phyloP scores from a whole-genome alignment of 805 yeast species.

The Wickerhamiella kazuoi region DNA sequence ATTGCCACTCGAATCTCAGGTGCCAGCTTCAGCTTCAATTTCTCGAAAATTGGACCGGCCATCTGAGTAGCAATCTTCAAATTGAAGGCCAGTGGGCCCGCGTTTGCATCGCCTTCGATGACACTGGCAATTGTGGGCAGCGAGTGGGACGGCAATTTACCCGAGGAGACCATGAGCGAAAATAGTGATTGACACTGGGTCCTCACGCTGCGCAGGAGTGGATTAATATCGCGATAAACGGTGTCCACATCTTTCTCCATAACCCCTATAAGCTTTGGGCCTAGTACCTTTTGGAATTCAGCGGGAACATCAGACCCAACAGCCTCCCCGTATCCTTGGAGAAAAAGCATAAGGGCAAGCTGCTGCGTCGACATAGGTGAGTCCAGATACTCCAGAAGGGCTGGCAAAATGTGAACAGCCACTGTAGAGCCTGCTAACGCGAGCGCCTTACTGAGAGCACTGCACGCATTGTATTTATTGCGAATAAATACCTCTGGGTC shows the following conservation, averaged over 20 bases:
- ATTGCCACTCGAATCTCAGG: constrained; percentile 57
- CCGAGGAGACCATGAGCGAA: constrained; percentile 58
- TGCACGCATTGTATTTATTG: constrained; percentile 59
- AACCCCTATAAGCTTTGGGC: constrained; percentile 1
- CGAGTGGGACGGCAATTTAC: constrained; percentile 50
- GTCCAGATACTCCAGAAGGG: constrained; percentile 25
- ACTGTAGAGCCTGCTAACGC: constrained; percentile 5
- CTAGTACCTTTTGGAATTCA: background rate
- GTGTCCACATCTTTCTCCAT: constrained; percentile 20
- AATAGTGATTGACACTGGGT: constrained; percentile 74
- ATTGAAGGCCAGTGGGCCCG: constrained; percentile 86
- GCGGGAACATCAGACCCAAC: background rate
- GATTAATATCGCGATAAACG: constrained; percentile 58
- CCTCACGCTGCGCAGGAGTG: constrained; percentile 67
- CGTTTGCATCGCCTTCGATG: constrained; percentile 85
- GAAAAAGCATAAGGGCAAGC: constrained; percentile 44
- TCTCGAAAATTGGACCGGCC: constrained; percentile 44
- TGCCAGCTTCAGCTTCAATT: constrained; percentile 41
- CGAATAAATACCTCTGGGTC: constrained; percentile 58
- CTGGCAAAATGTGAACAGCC: background rate
- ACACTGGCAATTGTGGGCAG: constrained; percentile 73
- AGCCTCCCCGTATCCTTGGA: constrained; percentile 39
- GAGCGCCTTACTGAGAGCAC: constrained; percentile 45
- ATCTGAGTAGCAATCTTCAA: constrained; percentile 60
- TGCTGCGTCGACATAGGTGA: constrained; percentile 70